Evolutionary conservation across 345 rosid species (phyloP).

Genomic region (Brassica carinata): DNA sequence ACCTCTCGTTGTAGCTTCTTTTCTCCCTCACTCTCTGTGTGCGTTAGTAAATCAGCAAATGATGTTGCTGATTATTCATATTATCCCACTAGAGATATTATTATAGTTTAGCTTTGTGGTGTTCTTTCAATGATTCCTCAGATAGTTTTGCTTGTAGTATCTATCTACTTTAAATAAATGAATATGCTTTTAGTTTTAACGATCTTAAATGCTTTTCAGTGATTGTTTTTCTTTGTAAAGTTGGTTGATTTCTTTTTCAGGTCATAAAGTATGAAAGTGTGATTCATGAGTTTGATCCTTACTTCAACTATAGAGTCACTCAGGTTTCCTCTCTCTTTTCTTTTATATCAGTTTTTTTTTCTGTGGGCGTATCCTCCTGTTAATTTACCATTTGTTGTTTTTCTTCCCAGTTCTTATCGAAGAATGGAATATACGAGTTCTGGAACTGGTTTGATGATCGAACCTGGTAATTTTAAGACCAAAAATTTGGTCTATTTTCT

Average conservation of each 20-base stretch:
- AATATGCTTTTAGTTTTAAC: neutral
- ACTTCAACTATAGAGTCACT: slow-evolving; percentile 94
- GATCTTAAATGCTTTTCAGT: no score
- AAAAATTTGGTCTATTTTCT: neutral
- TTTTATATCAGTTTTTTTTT: neutral
- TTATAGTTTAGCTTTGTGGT: no score
- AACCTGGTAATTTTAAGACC: slow-evolving; percentile 69
- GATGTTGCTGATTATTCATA: neutral
- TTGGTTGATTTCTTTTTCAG: slow-evolving; percentile 50
- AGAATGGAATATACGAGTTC: slow-evolving; percentile 48
- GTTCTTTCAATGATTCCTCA: no score
- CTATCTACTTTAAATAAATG: neutral
- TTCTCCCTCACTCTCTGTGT: neutral
- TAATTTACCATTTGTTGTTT: slow-evolving; percentile 22
- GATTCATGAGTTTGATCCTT: slow-evolving; percentile 97
- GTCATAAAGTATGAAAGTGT: slow-evolving; percentile 96
- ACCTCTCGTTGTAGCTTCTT: slow-evolving; percentile 17
- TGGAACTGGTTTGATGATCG: slow-evolving; percentile 60
- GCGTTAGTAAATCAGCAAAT: neutral
- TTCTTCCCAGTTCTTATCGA: slow-evolving; percentile 85
- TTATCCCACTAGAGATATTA: no score
- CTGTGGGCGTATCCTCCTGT: neutral
- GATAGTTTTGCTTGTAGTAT: neutral
- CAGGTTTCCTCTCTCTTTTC: slow-evolving; percentile 55
- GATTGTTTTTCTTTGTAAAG: neutral